A percentile compares a stretch with the other conserved stretches of the same genome.
phyloP scores from a whole-genome alignment of 2,329 filamentous ascomycete species.

The Talaromyces sp. region DNA sequence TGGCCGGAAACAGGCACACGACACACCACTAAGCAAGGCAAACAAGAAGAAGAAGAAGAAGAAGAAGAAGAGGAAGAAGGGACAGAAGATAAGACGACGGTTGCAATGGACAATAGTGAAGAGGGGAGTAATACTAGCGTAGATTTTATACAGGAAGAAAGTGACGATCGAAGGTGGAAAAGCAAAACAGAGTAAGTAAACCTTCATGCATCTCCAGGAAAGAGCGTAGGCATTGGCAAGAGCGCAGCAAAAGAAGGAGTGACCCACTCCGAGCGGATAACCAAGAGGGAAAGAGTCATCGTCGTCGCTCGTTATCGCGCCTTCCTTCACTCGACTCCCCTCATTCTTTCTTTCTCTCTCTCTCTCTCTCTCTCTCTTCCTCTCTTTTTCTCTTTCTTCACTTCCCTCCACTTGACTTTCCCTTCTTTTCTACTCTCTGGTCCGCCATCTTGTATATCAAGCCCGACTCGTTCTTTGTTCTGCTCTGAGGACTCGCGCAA shows the following conservation, averaged over 20 bases:
- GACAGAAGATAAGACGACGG: too few species aligned
- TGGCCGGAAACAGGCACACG: constrained; percentile 2
- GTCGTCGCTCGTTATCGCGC: background rate
- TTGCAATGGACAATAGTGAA: too few species aligned
- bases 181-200: background rate
- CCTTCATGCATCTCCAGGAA: too few species aligned
- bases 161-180: background rate
- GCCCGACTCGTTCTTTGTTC: background rate
- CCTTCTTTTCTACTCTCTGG: background rate
- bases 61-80: background rate
- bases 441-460: background rate
- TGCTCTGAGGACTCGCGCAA: background rate
- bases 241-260: background rate
- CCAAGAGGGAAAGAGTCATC: constrained; percentile 10
- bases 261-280: constrained; percentile 1
- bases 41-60: background rate
- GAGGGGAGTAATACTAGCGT: background rate
- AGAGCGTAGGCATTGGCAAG: too few species aligned
- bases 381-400: background rate
- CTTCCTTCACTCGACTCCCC: constrained; percentile 1
- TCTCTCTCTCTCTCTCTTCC: background rate
- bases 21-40: background rate
- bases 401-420: background rate
- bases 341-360: background rate
- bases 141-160: background rate